Conservation (phyloP, 1,139 yeast genomes). For the Ogataea hybrid region DNA sequence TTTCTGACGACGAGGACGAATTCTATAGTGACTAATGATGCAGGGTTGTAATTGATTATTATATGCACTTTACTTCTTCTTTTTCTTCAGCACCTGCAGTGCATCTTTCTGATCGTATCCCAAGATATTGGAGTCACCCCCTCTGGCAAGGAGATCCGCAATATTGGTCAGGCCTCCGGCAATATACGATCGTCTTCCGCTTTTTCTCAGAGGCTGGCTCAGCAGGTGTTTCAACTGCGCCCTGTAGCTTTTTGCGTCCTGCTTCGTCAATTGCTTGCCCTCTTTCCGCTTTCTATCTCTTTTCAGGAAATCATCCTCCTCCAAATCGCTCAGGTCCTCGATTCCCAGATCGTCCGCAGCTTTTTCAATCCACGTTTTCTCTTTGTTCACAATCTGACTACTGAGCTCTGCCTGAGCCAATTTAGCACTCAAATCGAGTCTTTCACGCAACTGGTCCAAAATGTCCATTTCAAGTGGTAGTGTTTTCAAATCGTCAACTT, state of each 20-base stretch:
- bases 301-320: conserved; percentile 65
- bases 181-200: conserved; percentile 69
- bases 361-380: conserved; percentile 76
- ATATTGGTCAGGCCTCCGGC: conserved; percentile 83
- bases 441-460: conserved; percentile 63
- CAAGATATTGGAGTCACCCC: conserved; percentile 54
- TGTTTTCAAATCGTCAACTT: conserved; percentile 57
- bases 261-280: conserved; percentile 50
- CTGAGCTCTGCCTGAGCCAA: conserved; percentile 67
- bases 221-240: conserved; percentile 59
- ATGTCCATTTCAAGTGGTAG: conserved; percentile 79
- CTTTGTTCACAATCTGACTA: conserved; percentile 45
- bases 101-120: conserved; percentile 75
- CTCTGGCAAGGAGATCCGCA: conserved; percentile 75
- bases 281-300: conserved; percentile 62
- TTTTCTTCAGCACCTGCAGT: conserved; percentile 56
- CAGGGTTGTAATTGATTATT: background rate
- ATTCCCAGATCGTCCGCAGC: conserved; percentile 95
- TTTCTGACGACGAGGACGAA: conserved; percentile 85
- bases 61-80: conserved; percentile 17
- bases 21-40: conserved; percentile 54
- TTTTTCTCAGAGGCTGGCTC: conserved; percentile 60
- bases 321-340: conserved; percentile 63
- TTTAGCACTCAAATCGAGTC: conserved; percentile 67
- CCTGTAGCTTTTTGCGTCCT: conserved; percentile 47